A percentile compares a stretch with the other conserved stretches of the same genome.
Evolutionary conservation across 352 stramenopile species (phyloP).

Genomic region (Hyaloperonospora arabidopsidis): DNA sequence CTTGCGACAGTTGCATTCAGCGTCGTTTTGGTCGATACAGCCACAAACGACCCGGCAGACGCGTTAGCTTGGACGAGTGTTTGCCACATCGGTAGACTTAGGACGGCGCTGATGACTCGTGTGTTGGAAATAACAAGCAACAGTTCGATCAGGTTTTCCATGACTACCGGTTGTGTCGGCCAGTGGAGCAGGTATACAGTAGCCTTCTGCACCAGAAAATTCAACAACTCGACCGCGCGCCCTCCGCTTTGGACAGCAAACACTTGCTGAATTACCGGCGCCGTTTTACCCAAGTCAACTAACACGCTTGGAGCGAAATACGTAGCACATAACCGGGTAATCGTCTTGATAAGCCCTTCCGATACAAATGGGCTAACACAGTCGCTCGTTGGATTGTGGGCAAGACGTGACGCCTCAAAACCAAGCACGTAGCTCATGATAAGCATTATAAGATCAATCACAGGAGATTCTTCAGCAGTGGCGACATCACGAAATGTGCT

Average conservation of each 20-base stretch:
- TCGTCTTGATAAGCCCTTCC: slow-evolving; percentile 64
- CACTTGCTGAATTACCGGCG: slow-evolving; percentile 46
- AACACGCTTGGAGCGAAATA: slow-evolving; percentile 56
- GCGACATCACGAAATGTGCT: slow-evolving; percentile 24
- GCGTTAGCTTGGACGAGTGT: slow-evolving; percentile 67
- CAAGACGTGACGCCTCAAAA: slow-evolving; percentile 55
- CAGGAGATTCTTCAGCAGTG: slow-evolving; percentile 22
- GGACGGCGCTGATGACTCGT: slow-evolving; percentile 45
- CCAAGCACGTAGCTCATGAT: slow-evolving; percentile 66
- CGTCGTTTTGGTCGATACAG: slow-evolving; percentile 13
- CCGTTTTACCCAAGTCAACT: slow-evolving; percentile 29
- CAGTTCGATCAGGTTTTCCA: slow-evolving; percentile 77
- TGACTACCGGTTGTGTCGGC: slow-evolving; percentile 75
- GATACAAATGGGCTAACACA: slow-evolving; percentile 74
- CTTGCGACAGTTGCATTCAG: slow-evolving; percentile 45
- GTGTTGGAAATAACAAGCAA: slow-evolving; percentile 63
- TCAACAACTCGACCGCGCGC: slow-evolving; percentile 46
- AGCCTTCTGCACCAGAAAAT: slow-evolving; percentile 61
- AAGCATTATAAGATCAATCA: slow-evolving; percentile 58
- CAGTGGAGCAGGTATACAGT: slow-evolving; percentile 73
- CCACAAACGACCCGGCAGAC: slow-evolving; percentile 47
- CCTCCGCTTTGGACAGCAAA: slow-evolving; percentile 57
- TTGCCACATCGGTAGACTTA: slow-evolving; percentile 58
- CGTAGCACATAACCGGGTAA: slow-evolving; percentile 65
- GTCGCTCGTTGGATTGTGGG: slow-evolving; percentile 43